Evolutionary conservation across 495 filamentous ascomycete genomes (phyloP), one percentile per base, ranked within the genome.

Genomic region (Aspergillus mulundensis): DNA sequence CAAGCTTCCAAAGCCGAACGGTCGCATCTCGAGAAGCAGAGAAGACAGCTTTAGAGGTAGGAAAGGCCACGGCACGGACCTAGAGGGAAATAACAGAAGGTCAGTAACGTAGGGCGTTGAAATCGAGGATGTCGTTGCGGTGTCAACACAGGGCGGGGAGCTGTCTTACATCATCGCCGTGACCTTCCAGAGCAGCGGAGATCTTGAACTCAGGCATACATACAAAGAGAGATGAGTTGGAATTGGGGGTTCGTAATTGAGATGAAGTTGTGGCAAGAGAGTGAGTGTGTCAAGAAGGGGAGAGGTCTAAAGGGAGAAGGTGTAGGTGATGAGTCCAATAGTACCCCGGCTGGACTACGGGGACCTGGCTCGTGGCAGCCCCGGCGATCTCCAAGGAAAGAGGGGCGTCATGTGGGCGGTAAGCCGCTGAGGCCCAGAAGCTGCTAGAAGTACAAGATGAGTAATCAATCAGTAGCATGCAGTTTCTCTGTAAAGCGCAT

Each of bases 21-120:
- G 91, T 96, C 53, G 84, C 84, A 78, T 97, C 95, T 70, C 95
- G 82, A 51, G 93, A 96, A 19, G 89, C 89, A 12, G 94, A 95
- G 54, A 95, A 69, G 28, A 96, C 73, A 46, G 83, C 72, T 59
- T 88, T 83, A 53, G 88, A 75, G 44, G 78, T 75, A 15, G 92
- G 90, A 66, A 94, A 97, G 66, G 75, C 77, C 59, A 99, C 89
- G 58, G 82, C 84, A 58, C 94, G 90, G 66, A 99, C 94, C 94
- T 98, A 62, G 3, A 50, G 24, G 19, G 28, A 21, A 14, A 28
- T 14, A 14, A 1, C 19, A 23, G 23, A 51, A 50, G 25, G 47
- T 39, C 8, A 40, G 46, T 53, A 43, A 21, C 50, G 39, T 38
- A 50, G 32, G 57, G 1, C 23, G 38, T 53, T 7, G 50, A 15